Base-by-base conservation (phyloP, 352 stramenopile genomes). In the Pythium phragmiticola region DNA sequence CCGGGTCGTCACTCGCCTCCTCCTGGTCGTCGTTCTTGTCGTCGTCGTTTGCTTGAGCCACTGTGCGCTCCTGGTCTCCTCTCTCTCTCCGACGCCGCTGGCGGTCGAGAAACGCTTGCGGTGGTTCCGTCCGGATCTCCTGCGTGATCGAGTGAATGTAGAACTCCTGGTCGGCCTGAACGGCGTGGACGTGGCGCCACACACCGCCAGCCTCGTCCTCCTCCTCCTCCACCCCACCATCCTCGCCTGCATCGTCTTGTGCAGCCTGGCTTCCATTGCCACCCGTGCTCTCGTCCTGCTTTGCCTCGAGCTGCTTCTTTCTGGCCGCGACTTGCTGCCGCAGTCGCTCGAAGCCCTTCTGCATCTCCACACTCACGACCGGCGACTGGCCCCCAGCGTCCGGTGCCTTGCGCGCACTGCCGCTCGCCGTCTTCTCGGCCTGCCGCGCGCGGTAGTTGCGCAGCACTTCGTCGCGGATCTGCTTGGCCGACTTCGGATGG, bases 101-200 rank as follows among this genome's bases (percentile, higher is more conserved):
- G 41, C 80, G 69, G 50, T 83, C 77, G 12, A 77, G 68, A 23
- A 78, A 74, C 55, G 75, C 74, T 2, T 63, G 74, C 43, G 84
- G 84, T 13, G 77, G 59, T 63, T 90, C 69, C 3, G 84, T 60
- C 21, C 84, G 84, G 66, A 94, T 91, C 51, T 94, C 82, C 57
- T 83, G 68, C 13, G 84, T 92, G 33, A 72, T 59, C 5, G 82
- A 89, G 73, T 94, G 83, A 23, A 94, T 83, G 53, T 89, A 94
- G 43, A 94, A 88, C 52, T 89, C 75, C 55, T 83, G 69, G 26
- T 84, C 76, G 33, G 83, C 73, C 41, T 80, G 76, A 33, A 89
- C 65, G 7, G 75, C 76, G 60, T 83, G 78, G 57, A 94, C 79
- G 47, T 93, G 83, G 16, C 86, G 75, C 86, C 86, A 94, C 8